Evolutionary conservation across 306 rosid species (phyloP).

Genomic region (Acacia crassicarpa): DNA sequence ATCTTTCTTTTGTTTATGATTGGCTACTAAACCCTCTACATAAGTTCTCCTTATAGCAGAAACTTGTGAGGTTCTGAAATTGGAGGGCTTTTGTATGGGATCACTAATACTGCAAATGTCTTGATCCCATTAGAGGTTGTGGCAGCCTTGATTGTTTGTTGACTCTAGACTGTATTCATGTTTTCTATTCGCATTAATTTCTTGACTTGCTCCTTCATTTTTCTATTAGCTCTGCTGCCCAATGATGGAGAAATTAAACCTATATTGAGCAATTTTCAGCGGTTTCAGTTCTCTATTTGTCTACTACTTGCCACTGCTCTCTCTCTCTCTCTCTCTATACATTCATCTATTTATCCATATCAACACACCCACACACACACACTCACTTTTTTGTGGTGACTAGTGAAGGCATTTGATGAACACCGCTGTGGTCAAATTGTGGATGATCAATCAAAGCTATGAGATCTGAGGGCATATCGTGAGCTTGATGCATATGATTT

Average conservation of each 20-base stretch:
- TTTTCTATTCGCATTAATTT: background rate
- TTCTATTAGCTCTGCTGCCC: background rate
- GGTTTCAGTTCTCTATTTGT: slow-evolving; percentile 27
- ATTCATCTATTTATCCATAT: background rate
- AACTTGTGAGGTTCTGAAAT: background rate
- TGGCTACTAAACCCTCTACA: background rate
- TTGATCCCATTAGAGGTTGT: background rate
- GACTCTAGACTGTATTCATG: background rate
- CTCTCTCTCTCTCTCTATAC: background rate
- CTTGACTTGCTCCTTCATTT: background rate
- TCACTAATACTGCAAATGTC: background rate
- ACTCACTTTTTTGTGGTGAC: slow-evolving; percentile 7
- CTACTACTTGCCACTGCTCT: slow-evolving; percentile 19
- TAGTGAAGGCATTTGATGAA: slow-evolving; percentile 31
- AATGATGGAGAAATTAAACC: slow-evolving; percentile 34
- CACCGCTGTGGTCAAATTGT: background rate
- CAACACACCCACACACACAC: background rate
- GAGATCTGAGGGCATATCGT: slow-evolving; percentile 35
- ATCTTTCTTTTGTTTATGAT: background rate
- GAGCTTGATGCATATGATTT: no score
- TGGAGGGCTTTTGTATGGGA: background rate
- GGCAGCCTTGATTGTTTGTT: background rate
- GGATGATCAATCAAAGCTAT: slow-evolving; percentile 24
- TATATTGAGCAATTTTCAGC: slow-evolving; percentile 26
- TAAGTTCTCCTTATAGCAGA: background rate